phyloP scores from a whole-genome alignment of 2,329 filamentous ascomycete genomes.

The Hymenoscyphus fraxineus region DNA sequence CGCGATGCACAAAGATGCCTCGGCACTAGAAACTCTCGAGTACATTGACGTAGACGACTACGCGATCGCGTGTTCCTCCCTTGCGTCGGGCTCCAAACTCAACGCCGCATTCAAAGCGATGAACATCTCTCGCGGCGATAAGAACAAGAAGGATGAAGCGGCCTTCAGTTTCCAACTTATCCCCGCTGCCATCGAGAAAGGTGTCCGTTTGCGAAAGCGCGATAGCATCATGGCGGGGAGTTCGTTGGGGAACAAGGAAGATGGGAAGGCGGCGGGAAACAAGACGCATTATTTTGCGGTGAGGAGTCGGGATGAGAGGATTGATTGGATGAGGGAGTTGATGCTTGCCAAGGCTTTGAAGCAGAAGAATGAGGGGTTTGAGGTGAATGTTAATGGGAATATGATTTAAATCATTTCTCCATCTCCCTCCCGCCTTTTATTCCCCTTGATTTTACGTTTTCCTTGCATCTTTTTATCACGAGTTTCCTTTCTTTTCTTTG shows the following conservation, averaged over 20 bases:
- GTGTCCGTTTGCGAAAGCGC: constrained; percentile 45
- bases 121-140: constrained; percentile 56
- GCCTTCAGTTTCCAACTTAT: constrained; percentile 85
- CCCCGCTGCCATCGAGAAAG: constrained; percentile 47
- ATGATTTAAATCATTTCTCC: constrained; percentile 50
- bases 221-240: constrained; percentile 33
- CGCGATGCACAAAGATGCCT: constrained; percentile 69
- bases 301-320: constrained; percentile 78
- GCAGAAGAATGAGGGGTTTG: constrained; percentile 79
- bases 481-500: neutral
- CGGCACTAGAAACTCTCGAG: constrained; percentile 55
- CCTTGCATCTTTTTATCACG: neutral
- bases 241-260: constrained; percentile 7
- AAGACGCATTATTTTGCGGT: constrained; percentile 96
- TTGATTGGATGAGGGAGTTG: constrained; percentile 94
- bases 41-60: constrained; percentile 88
- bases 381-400: constrained; percentile 77
- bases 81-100: constrained; percentile 72
- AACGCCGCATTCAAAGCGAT: constrained; percentile 82
- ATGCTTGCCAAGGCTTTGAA: constrained; percentile 86
- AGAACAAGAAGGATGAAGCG: constrained; percentile 48
- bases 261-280: constrained; percentile 52
- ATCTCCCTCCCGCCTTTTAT: neutral
- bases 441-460: neutral
- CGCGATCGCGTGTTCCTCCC: constrained; percentile 76